Base-by-base conservation (phyloP, 2,329 filamentous ascomycete species). In the Mariannaea elegans region DNA sequence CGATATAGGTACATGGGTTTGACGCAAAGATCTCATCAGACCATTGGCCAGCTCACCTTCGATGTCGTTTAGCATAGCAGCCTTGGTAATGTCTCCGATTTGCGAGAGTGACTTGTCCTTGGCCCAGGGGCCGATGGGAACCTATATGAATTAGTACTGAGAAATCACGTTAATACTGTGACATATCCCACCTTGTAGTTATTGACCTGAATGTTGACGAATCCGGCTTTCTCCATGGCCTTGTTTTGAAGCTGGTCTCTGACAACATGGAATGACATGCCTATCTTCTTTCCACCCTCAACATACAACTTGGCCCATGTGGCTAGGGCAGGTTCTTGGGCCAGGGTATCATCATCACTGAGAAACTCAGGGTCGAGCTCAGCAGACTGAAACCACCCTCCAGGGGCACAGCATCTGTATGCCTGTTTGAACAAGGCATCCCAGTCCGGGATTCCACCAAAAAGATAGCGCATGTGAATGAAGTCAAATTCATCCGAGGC, bases 271-370 rank as follows among this genome's bases (percentile, higher is more conserved):
- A 63, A 63, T 6, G 31, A 32, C 0, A 34, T 23, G 7, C 61
- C 61, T 1, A 61, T 19, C 31, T 61, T 58, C 23, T 54, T 54
- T 1, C 49, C 61, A 1, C 61, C 61, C 23, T 63, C 49, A n/a
- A 58, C 41, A 7, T 55, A 63, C 31, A 63, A 58, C 24, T 58
- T 57, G 8, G 58, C 61, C 61, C 58, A 61, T 42, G 61, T 45
- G 3, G 48, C 52, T 19, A 63, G 46, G 6, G 54, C 54, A 14
- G 53, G 51, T 3, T 34, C 41, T 24, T 48, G 39, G 7, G 46
- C 31, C 9, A 61, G 53, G 1, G 61, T 39, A 2, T 24, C 39
- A 24, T 63, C 61, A 8, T 63, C 61, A 16, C 61, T 61, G 2
- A 45, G 44, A 16, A 63, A 38, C 2, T 50, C n/a, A 1, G 53